Base-by-base conservation (phyloP, 257 asterid genomes). In the Plantago ovata region DNA sequence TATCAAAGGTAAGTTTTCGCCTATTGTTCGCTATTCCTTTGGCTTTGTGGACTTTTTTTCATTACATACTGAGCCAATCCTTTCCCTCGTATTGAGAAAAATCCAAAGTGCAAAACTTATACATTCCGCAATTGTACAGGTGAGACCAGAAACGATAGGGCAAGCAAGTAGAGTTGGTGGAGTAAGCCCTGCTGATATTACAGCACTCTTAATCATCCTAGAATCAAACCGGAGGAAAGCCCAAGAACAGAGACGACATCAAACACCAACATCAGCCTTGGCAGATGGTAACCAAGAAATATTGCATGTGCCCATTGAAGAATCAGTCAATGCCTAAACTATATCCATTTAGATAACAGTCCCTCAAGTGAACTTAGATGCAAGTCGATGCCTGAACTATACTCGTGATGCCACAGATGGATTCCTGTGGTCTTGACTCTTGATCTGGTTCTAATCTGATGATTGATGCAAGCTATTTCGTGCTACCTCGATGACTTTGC, bases 161-260 rank as follows among this genome's bases (percentile, higher is more conserved):
- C 98, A 92, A 76, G 98, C 98, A 16, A 80, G 95, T 72, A 82
- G 98, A 80, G 95, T 92, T 39, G 98, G 98, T 54, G 98, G 96
- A 45, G 95, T 92, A 33, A 92, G 86, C 76, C 98, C 98, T 59
- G 98, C 96, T 28, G 98, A 92, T 75, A 73, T 92, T 55, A 88
- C 96, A 13, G 94, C 98, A 55, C 96, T 92, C 19, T 88, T 92
- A n/a, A 85, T 92, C 69, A 82, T 88, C 65, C 89, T 92, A 6
- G 96, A 92, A 74, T 81, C 96, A 18, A 88, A 81, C 76, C 55
- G 86, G 68, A 82, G 98, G 72, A 84, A 68, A 67, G 85, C 87
- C 66, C 72, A 71, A 47, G 85, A 80, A 54, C 80, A 63, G 53
- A 78, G 48, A 51, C 67, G 59, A 32, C 79, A 81, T 41, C 70